Evolutionary conservation across 768 basidiomycete species (phyloP), one percentile per base, ranked within the genome.

Genomic region (Trametopsis cervina): DNA sequence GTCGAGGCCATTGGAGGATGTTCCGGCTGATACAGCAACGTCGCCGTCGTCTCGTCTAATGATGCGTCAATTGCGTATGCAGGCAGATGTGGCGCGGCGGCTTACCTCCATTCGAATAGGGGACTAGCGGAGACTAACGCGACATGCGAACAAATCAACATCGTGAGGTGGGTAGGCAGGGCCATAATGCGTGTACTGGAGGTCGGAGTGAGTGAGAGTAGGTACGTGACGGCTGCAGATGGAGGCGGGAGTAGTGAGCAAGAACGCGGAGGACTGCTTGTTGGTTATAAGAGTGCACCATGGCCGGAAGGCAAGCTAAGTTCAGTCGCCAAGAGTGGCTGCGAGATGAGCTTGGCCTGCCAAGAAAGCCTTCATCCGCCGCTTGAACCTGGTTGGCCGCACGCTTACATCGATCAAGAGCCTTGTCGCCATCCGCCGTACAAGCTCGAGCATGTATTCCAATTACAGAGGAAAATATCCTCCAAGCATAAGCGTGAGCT

Each of bases 1-100:
- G 40, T 42, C 51, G 11, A 42, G 35, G 5, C 47, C 46, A 13
- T 47, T 35, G 21, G 18, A n/a, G 25, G 24, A 40, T 2, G 47
- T 4, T 4, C 12, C 29, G 15, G 12, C 44, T 9, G 11, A 18
- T 20, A 25, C 13, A 7, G 3, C 11, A 33, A 35, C 40, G 37
- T 17, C 33, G 24, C 15, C 17, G 24, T n/a, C 25, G 39, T 11
- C 4, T 29, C 17, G 18, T 38, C n/a, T n/a, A n/a, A 38, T 38
- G 38, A 27, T 47, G 36, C 18, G 11, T 35, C 15, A 40, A 35
- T 11, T 20, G 24, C 12, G 22, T 18, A 18, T 17, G n/a, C 43
- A 29, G n/a, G n/a, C 27, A 15, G 23, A 20, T 13, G 18, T 10
- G 36, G 33, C 12, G 45, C 24, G 6, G 40, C 24, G 46, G 27